Evolutionary conservation across 2,329 filamentous ascomycete species (phyloP).

Genomic region (Diaporthe capsici): DNA sequence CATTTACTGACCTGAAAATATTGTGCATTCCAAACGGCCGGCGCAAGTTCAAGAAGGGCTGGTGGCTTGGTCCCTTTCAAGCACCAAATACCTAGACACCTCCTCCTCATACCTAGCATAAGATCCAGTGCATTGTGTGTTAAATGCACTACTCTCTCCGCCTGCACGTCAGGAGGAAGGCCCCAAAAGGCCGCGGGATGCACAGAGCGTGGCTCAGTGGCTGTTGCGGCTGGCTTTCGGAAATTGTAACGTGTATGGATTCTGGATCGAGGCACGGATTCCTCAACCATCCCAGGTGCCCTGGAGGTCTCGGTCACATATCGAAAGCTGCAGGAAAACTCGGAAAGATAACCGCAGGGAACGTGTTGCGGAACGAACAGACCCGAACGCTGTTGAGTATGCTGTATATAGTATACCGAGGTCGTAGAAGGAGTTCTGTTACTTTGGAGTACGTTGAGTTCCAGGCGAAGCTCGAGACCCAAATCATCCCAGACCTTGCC

Average conservation of each 20-base stretch:
- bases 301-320: background rate
- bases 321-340: conserved; percentile 25
- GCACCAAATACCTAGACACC: background rate
- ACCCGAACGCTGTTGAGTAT: conserved; percentile 5
- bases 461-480: conserved; percentile 33
- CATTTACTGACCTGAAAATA: conserved; percentile 37
- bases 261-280: background rate
- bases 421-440: background rate
- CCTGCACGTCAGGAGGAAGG: conserved; percentile 2
- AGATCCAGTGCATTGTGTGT: conserved; percentile 27
- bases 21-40: conserved; percentile 38
- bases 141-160: conserved; percentile 29
- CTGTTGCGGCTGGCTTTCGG: background rate
- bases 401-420: conserved; percentile 37
- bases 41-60: conserved; percentile 38
- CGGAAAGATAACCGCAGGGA: conserved; percentile 30
- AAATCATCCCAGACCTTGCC: conserved; percentile 35
- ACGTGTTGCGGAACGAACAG: conserved; percentile 30
- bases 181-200: background rate
- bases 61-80: background rate
- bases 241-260: background rate
- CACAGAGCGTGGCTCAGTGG: background rate
- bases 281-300: background rate
- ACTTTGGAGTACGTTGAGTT: conserved; percentile 26
- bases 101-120: conserved; percentile 29